Evolutionary conservation across 2,329 filamentous ascomycete genomes (phyloP), one percentile per base, ranked within the genome.

Genomic region (Ceratocystis variospora): DNA sequence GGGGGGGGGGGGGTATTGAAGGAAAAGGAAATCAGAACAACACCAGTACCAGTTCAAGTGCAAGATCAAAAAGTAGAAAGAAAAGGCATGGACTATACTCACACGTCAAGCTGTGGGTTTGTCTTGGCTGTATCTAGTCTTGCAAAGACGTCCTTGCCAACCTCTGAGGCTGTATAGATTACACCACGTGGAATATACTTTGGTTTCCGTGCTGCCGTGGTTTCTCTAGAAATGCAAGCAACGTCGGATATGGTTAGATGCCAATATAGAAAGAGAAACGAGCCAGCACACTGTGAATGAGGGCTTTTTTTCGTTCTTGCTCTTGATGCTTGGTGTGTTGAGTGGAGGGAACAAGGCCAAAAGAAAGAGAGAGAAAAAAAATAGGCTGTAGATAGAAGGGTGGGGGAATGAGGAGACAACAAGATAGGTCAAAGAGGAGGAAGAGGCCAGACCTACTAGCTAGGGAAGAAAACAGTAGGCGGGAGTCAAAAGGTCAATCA

Each of bases 121-220:
- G 53, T 28, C 28, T 17, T 48, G 17, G 46, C 46, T 3, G 46
- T 48, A 48, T 48, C 46, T 48, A 3, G 46, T 48, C 46, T 50
- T 50, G 46, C 12, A 50, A 50, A 50, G 46, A 25, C 19, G 46
- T 50, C 50, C 19, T 57, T 44, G 50, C 33, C 50, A 17, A 33
- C 50, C 63, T 57, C 46, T 61, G 57, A 45, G 28, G 37, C 61
- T 55, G 62, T 63, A 41, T 57, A 22, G 28, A 62, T 67, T 59
- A 45, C 66, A 67, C 66, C 62, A 53, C 66, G 66, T 57, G 53
- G n/a, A 48, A 57, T 25, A 12, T 5, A 1, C 25, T 65, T 65
- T 22, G 57, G 44, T 50, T 59, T 64, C 45, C 66, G 62, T 17
- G 44, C n/a, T 19, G 63, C 45, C 5, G 62, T 28, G 46, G 62